phyloP scores from a whole-genome alignment of 257 asterid species.

The Linaria vulgaris region DNA sequence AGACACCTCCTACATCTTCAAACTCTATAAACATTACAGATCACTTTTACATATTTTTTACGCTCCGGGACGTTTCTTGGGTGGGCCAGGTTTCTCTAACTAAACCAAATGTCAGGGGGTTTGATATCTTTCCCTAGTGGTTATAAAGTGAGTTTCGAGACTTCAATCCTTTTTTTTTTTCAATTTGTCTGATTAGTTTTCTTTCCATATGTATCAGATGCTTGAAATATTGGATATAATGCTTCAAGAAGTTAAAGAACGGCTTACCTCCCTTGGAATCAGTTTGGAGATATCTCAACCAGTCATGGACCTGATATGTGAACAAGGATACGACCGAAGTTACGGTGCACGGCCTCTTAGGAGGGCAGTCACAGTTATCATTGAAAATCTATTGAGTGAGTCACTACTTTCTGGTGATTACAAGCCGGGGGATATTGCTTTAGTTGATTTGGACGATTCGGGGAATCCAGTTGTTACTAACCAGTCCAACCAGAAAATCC shows the following conservation, averaged over 20 bases:
- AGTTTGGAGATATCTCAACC: constrained; percentile 86
- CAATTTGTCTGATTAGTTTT: background rate
- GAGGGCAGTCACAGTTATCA: constrained; percentile 70
- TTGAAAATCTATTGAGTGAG: constrained; percentile 84
- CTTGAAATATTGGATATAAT: constrained; percentile 73
- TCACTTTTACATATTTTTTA: too few relatives aligned
- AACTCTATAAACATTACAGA: too few relatives aligned
- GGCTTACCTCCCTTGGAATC: constrained; percentile 64
- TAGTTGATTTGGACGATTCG: constrained; percentile 65
- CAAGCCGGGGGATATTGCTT: constrained; percentile 70
- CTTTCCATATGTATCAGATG: constrained; percentile 51
- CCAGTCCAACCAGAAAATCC: constrained; percentile 47
- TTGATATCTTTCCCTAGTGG: too few relatives aligned
- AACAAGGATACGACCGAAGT: constrained; percentile 85
- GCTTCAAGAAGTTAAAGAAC: constrained; percentile 78
- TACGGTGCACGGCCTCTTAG: constrained; percentile 97
- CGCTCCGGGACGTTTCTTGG: too few relatives aligned
- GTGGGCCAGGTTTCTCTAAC: too few relatives aligned
- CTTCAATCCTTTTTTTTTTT: constrained; percentile 6
- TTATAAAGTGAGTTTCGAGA: too few relatives aligned
- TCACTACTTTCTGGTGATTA: constrained; percentile 68
- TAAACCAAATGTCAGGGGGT: too few relatives aligned
- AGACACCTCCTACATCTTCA: too few relatives aligned
- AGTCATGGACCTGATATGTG: constrained; percentile 64
- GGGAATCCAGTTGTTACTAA: constrained; percentile 72